Base-by-base conservation (phyloP, 1,284 basidiomycete genomes). In the Tilletia caries region DNA sequence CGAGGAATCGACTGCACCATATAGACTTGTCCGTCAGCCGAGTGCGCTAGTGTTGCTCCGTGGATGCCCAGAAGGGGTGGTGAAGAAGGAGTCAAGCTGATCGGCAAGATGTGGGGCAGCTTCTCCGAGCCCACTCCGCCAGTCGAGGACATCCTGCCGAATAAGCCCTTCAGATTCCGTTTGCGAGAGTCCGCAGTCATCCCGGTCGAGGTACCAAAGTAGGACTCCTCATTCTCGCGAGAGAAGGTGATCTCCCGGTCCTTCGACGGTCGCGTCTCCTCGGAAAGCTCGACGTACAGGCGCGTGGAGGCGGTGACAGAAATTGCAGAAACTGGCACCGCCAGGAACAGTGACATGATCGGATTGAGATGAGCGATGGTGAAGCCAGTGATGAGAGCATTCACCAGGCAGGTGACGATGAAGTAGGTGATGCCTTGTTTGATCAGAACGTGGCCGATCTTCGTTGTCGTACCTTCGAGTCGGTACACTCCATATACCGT, bases 391-490 rank as follows among this genome's bases (percentile, higher is more conserved):
- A 76, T 70, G 41, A 76, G 67, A 1, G 72, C 34, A 66, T 78
- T 76, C 70, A 70, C 70, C 32, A 75, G 43, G 65, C 75, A 71
- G 0, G 76, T 76, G 25, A 70, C 65, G 18, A 75, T 37, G 67
- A 79, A 79, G 70, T 79, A 79, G 68, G 75, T 64, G 25, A 76
- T 48, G 5, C 77, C 77, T 43, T 79, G 77, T 62, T 71, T 66
- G 67, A 79, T 66, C 13, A 79, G 67, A 2, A 76, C 54, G 33
- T 52, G 33, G 12, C 77, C 77, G 66, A 79, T 77, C 41, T 75
- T 75, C 20, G 54, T 60, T n/a, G n/a, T 52, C 25, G 41, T 15
- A n/a, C 64, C 64, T n/a, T 64, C 64, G 76, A 77, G 72, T n/a
- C 72, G 65, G 27, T 74, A 25, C 18, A 79, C 71, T n/a, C 77